Base-by-base conservation (phyloP, 345 rosid species). In the Laguncularia racemosa region DNA sequence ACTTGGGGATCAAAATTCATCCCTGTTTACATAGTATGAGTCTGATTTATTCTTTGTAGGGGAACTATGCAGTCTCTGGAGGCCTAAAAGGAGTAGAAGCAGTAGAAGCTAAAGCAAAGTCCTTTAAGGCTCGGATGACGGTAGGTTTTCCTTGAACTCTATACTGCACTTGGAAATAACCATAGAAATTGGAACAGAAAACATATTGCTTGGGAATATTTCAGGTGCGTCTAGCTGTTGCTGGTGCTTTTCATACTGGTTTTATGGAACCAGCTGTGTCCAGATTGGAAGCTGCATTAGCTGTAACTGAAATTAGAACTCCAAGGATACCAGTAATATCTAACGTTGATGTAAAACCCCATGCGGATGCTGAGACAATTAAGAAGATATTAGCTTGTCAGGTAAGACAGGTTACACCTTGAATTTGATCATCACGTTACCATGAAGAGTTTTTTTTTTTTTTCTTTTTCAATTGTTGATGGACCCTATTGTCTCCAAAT, bases 211-310 rank as follows among this genome's bases (percentile, higher is more conserved):
- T 55, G n/a, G n/a, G 14, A 20, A 51, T 57, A 60, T 52, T 1
- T 51, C 71, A 95, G 96, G 96, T 95, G 55, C 97, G 99, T 28
- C 72, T 95, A 59, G 97, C 96, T 59, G 99, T 90, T 67, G 91
- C 88, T 11, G 97, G 97, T 67, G 99, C 95, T 61, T 95, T 88
- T 76, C 96, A 90, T 76, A 90, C 99, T 12, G 76, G 95, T 61
- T 95, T 85, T 73, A 95, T 95, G 99, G 88, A 90, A 62, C 97
- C 97, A 49, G 99, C 97, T 55, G 99, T 90, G 18, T 83, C 97
- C 16, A 90, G 95, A 76, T 72, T 95, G 81, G 96, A 95, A 69
- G 80, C 83, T 60, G 96, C 95, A 44, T 76, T 95, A 69, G 86
- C 85, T 44, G 83, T 82, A 56, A 85, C 91, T 1, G 86, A 75